Conservation (phyloP, 2,329 filamentous ascomycete species). For the Hymenoscyphus fructigenus region DNA sequence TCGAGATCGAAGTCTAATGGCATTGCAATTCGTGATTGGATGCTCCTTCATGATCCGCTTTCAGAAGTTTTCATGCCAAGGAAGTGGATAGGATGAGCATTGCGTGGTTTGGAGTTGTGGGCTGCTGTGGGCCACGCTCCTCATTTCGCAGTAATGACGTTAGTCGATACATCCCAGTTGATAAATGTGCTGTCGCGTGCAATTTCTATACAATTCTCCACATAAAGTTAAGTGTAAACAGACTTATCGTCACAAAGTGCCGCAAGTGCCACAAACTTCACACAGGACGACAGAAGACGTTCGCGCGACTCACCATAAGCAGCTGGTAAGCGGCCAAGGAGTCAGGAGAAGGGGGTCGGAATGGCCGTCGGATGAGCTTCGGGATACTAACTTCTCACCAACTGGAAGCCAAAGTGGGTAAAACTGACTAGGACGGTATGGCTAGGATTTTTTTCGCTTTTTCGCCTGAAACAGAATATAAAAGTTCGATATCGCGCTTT, state of each 20-base stretch:
- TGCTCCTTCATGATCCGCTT: neutral
- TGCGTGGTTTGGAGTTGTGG: neutral
- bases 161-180: too few relatives aligned
- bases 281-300: neutral
- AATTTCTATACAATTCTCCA: neutral
- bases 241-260: neutral
- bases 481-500: neutral
- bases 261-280: neutral
- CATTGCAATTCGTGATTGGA: neutral
- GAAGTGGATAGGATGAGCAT: neutral
- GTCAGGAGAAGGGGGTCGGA: neutral
- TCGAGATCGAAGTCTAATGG: neutral
- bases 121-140: neutral
- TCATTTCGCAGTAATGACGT: neutral
- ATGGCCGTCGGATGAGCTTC: constrained; percentile 2
- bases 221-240: neutral
- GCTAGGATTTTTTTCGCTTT: neutral
- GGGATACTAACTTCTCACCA: neutral
- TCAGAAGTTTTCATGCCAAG: neutral
- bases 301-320: too few relatives aligned
- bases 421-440: neutral
- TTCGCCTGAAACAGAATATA: neutral
- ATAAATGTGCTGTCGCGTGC: too few relatives aligned
- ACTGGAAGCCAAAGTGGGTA: neutral
- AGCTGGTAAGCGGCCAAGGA: neutral